A percentile compares a stretch with the other conserved stretches of the same genome.
Conservation (phyloP, 176 grass and related monocot genomes). For the Aegilops tauschii region DNA sequence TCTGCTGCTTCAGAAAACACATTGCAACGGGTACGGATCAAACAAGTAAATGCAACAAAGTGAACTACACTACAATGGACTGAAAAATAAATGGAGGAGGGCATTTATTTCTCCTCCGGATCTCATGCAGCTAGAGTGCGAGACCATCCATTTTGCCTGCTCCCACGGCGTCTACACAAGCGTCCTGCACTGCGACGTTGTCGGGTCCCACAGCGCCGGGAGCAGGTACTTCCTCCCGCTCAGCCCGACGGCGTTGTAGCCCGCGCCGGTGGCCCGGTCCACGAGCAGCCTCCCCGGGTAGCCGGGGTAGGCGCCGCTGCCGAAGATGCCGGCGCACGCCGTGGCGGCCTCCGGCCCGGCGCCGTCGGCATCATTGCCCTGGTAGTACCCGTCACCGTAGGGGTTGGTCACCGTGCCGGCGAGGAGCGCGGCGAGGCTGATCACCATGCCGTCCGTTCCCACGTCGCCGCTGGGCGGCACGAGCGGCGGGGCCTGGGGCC, state of each 20-base stretch:
- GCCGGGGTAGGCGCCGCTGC: slow-evolving; percentile 64
- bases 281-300: slow-evolving; percentile 65
- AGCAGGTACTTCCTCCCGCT: slow-evolving; percentile 68
- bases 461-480: slow-evolving; percentile 70
- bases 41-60: slow-evolving; percentile 9
- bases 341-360: slow-evolving; percentile 65
- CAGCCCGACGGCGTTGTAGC: slow-evolving; percentile 78
- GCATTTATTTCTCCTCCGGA: slow-evolving; percentile 30
- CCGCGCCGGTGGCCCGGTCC: slow-evolving; percentile 58
- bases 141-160: neutral
- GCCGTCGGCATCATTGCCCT: slow-evolving; percentile 34
- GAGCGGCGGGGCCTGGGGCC: slow-evolving; percentile 54
- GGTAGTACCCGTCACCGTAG: slow-evolving; percentile 78
- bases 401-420: slow-evolving; percentile 81
- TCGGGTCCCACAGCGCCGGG: slow-evolving; percentile 85
- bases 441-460: slow-evolving; percentile 69
- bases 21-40: neutral
- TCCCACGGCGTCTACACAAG: slow-evolving; percentile 40
- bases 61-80: slow-evolving; percentile 7
- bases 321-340: slow-evolving; percentile 74
- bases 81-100: slow-evolving; percentile 33
- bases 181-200: slow-evolving; percentile 57
- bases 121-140: neutral
- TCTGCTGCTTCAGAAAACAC: neutral
- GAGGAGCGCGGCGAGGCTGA: slow-evolving; percentile 68